Evolutionary conservation across 768 basidiomycete genomes (phyloP), one percentile per base, ranked within the genome.

Genomic region (Paxillus rubicundulus): DNA sequence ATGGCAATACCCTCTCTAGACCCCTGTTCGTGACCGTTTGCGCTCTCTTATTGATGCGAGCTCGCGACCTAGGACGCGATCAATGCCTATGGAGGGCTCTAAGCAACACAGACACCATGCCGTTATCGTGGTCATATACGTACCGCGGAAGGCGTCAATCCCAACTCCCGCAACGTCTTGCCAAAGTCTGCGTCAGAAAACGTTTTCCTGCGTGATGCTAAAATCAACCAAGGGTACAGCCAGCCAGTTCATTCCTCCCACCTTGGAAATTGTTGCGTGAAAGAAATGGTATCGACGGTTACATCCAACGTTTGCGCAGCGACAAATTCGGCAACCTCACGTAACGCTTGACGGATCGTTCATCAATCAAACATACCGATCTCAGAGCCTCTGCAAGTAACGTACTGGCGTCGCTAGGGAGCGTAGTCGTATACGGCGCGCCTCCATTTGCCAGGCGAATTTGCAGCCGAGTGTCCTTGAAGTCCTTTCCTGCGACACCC

Each of bases 91-190:
- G 42, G 50, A 30, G 43, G 20, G 56, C 16, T 53, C 33, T 42
- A 27, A 33, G 21, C 49, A n/a, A 20, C 42, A 34, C 18, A 38
- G 9, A 45, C n/a, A 17, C n/a, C 21, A 32, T 32, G 14, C 9
- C 27, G 16, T 21, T 55, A 49, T 5, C 37, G 34, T 42, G 10
- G 40, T 34, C 55, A 0, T 16, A 44, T 37, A 72, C 80, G 50
- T 68, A 93, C 93, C 47, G 94, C 93, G 49, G 92, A 94, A 1
- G 94, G 94, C 17, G 92, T 94, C 55, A 98, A 73, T 5, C 92
- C 94, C 27, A 96, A 79, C 50, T 92, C 89, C 53, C 82, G 82
- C 59, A 98, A 67, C 18, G 86, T 85, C 67, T 85, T 87, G n/a
- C 78, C 78, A 64, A 93, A 88, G 61, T 98, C 94, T 6, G 76